phyloP scores from a whole-genome alignment of 2,329 filamentous ascomycete species.

The Juglanconis oblonga region DNA sequence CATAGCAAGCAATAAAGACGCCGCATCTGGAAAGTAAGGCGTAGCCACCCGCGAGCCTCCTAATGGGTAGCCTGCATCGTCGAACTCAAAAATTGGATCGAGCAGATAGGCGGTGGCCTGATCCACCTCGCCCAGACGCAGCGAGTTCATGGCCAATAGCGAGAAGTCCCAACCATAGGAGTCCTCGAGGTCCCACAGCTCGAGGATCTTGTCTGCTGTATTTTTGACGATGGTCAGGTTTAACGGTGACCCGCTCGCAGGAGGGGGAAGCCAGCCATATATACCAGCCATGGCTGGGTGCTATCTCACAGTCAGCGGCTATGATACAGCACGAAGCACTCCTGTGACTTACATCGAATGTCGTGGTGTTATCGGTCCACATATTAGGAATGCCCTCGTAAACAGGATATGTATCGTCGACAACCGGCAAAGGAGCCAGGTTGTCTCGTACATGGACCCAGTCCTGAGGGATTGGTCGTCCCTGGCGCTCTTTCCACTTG shows the following conservation, averaged over 20 bases:
- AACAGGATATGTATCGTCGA: slow-evolving; percentile 49
- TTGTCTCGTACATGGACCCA: slow-evolving; percentile 49
- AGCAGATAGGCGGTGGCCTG: slow-evolving; percentile 42
- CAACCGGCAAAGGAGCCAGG: slow-evolving; percentile 50
- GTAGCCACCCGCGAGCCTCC: slow-evolving; percentile 52
- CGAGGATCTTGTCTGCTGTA: slow-evolving; percentile 36
- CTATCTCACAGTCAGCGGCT: background rate
- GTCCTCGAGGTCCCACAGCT: slow-evolving; percentile 36
- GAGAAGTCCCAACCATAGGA: slow-evolving; percentile 44
- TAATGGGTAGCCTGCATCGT: slow-evolving; percentile 54
- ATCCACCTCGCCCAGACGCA: slow-evolving; percentile 37
- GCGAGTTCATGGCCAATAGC: slow-evolving; percentile 42
- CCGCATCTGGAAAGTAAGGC: slow-evolving; percentile 54
- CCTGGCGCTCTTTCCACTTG: slow-evolving; percentile 49
- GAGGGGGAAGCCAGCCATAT: slow-evolving; percentile 41
- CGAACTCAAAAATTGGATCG: slow-evolving; percentile 49
- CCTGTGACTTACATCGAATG: slow-evolving; percentile 28
- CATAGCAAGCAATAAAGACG: slow-evolving; percentile 47
- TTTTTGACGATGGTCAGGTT: slow-evolving; percentile 33
- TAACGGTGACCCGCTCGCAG: slow-evolving; percentile 31
- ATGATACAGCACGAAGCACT: background rate
- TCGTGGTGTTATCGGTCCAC: slow-evolving; percentile 38
- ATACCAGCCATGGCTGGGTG: slow-evolving; percentile 42
- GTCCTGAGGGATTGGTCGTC: slow-evolving; percentile 35
- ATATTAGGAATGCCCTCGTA: slow-evolving; percentile 48